Evolutionary conservation across 202 grass and related monocot genomes (phyloP), one percentile per base, ranked within the genome.

Genomic region (Carex arenaria): DNA sequence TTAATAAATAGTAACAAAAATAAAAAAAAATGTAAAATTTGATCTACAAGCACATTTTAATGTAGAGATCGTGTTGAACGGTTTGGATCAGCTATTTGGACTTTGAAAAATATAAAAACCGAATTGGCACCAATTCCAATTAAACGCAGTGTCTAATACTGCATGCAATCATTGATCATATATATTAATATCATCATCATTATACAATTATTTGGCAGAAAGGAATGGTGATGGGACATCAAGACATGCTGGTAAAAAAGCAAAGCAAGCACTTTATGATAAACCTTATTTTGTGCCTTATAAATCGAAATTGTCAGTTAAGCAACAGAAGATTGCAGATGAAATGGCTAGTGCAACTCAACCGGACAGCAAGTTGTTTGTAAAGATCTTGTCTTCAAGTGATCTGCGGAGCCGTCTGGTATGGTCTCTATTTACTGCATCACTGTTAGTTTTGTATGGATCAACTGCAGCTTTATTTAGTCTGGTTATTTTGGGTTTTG

Each of bases 321-420:
- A 2, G 7, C 61, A 81, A 67, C 5, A 30, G 26, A 81, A 63
- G 17, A 67, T 81, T 9, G 61, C 40, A 81, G 26, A 64, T 20
- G 22, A 51, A 42, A 81, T 81, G 61, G 59, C 40, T 66, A 47
- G 32, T 67, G 42, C 55, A 10, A n/a, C 79, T 31, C 61, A 64
- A 81, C 59, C 1, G 4, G 79, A 40, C 20, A 81, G 62, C 38
- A 61, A 43, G 12, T 47, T 28, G 61, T 81, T 81, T 47, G 3
- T 81, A 13, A 61, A 81, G 59, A 23, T 66, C 13, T 64, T 81
- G 79, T 66, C 4, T 81, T 22, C 79, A 66, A 26, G n/a, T 81
- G 57, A 81, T 61, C 6, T 13, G 26, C n/a, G n/a, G n/a, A 3
- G n/a, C 17, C 4, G 38, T 79, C 54, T 57, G 54, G 75, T 79